Base-by-base conservation (phyloP, 192 early-diverging fungal species). In the Ambispora gerdemannii region DNA sequence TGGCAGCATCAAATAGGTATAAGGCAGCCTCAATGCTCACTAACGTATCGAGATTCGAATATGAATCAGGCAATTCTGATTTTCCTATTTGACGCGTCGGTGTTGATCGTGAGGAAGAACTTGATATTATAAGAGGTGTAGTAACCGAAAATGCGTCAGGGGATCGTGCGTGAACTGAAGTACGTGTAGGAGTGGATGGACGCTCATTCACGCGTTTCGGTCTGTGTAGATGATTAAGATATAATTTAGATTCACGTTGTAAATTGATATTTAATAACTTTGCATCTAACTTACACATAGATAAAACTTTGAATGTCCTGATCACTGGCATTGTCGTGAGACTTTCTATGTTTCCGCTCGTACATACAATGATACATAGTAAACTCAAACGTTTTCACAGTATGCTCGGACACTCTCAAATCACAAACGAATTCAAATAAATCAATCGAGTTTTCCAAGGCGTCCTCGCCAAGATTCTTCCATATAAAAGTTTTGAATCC, bases 351-450 rank as follows among this genome's bases (percentile, higher is more conserved):
- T 52, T 80, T 76, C 32, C 81, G 77, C 67, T 91, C 85, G 61
- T 79, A 88, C 84, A 90, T 90, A 73, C 83, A 90, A 10, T 82
- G 76, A 68, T 89, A 88, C n/a, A 82, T 67, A 7, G 79, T 82
- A 24, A 78, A 61, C 73, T 89, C 87, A 75, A 91, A 89, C 36
- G 77, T 71, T 25, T 74, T 74, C 20, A 79, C 59, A 7, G 77
- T 77, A 28, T 77, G 70, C 1, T 67, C 71, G 0, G 66, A 77
- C 20, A 74, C 74, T n/a, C 68, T 72, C 25, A 74, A 70, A 47
- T 82, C 86, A 55, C 78, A 78, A 3, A 82, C 74, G 67, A 78
- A 81, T 61, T 82, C 80, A 63, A 77, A 82, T 30, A 77, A 75
- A 15, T 78, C 65, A 15, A 68, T 71, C 32, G 71, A 70, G 25